Percentiles rank a stretch among this genome's conserved stretches.
phyloP scores from a whole-genome alignment of 2,329 filamentous ascomycete species.

The Fusarium coicis region DNA sequence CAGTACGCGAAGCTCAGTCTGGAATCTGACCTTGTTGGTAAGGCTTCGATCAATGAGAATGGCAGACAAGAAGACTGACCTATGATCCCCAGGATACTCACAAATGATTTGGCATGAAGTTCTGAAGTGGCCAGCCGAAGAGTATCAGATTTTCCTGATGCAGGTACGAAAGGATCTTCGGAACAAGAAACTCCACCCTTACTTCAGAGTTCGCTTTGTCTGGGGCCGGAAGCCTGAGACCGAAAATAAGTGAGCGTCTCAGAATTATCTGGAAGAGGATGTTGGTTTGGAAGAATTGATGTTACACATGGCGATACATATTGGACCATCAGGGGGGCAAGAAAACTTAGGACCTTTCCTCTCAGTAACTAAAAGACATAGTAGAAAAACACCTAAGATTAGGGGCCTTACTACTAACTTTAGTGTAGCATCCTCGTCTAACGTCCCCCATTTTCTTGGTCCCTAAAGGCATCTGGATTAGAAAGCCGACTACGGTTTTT shows the following conservation, averaged over 20 bases:
- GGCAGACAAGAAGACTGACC: neutral
- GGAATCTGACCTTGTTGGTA: constrained; percentile 21
- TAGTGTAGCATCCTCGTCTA: too few species aligned
- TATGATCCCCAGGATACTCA: constrained; percentile 1
- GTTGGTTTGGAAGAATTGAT: accelerated
- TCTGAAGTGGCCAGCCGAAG: constrained; percentile 13
- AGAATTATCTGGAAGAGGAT: accelerated
- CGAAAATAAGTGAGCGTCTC: neutral
- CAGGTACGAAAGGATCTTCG: constrained; percentile 13
- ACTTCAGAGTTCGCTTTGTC: constrained; percentile 16
- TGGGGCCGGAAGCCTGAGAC: constrained; percentile 9
- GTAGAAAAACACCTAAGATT: too few species aligned
- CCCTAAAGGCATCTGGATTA: neutral
- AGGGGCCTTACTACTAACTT: too few species aligned
- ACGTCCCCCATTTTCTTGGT: too few species aligned
- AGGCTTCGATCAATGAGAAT: neutral
- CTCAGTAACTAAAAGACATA: too few species aligned
- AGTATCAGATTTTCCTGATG: constrained; percentile 13
- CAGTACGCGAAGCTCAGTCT: constrained; percentile 16
- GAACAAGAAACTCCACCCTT: constrained; percentile 15
- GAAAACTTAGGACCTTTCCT: too few species aligned
- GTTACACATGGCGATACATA: too few species aligned
- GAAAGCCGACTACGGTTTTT: neutral
- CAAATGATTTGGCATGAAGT: constrained; percentile 19
- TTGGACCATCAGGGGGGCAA: too few species aligned